Conservation (phyloP, 768 basidiomycete species). For the Tephrocybe rancida region DNA sequence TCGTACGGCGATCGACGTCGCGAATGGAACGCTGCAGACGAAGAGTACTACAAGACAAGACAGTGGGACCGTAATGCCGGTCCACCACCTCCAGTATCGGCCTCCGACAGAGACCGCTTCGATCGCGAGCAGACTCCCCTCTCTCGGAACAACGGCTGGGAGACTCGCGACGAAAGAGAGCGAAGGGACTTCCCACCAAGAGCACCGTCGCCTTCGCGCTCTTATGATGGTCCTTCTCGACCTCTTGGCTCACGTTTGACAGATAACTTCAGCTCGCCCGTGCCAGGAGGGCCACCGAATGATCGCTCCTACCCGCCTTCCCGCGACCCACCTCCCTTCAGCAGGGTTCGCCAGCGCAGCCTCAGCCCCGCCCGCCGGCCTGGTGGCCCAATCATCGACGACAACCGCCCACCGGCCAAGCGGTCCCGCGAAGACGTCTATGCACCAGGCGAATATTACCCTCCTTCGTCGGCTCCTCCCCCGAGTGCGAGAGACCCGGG, state of each 20-base stretch:
- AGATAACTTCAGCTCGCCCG: conserved; percentile 16
- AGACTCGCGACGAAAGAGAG: conserved; percentile 43
- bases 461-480: conserved; percentile 17
- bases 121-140: conserved; percentile 33
- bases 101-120: conserved; percentile 36
- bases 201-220: conserved; percentile 17
- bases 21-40: conserved; percentile 33
- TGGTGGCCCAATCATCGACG: conserved; percentile 33
- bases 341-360: conserved; percentile 48
- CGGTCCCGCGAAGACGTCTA: conserved; percentile 46
- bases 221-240: conserved; percentile 16
- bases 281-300: neutral
- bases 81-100: conserved; percentile 20
- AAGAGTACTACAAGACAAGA: conserved; percentile 41
- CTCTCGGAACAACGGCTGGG: conserved; percentile 36
- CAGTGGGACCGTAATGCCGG: conserved; percentile 34
- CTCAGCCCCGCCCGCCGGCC: conserved; percentile 42
- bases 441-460: conserved; percentile 31
- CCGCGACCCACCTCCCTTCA: conserved; percentile 24
- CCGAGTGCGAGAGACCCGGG: conserved; percentile 14
- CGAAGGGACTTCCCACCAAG: conserved; percentile 26
- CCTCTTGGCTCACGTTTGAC: conserved; percentile 20
- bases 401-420: conserved; percentile 46
- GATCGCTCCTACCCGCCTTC: conserved; percentile 18
- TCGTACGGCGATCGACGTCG: conserved; percentile 25